phyloP scores from a whole-genome alignment of 441 rosid genomes.

The Gossypium davidsonii region DNA sequence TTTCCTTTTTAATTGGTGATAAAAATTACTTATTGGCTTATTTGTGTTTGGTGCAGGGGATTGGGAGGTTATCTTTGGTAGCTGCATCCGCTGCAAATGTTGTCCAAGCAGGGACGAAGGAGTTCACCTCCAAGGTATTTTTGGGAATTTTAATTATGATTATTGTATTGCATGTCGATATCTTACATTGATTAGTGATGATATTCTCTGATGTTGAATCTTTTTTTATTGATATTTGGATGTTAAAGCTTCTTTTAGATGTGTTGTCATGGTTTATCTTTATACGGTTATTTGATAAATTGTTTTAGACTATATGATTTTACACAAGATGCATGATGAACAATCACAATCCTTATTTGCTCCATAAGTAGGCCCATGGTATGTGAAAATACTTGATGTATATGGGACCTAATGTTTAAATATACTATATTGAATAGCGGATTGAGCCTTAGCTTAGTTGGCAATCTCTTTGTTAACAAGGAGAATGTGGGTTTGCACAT shows the following conservation, averaged over 20 bases:
- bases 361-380: background rate
- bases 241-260: background rate
- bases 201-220: background rate
- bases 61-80: conserved; percentile 75
- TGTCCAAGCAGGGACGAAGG: conserved; percentile 79
- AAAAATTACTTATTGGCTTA: conserved; percentile 4
- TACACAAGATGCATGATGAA: background rate
- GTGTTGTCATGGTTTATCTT: background rate
- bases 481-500: no score
- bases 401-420: background rate
- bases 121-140: conserved; percentile 64
- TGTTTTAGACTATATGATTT: background rate
- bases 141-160: background rate
- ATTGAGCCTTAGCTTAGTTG: no score
- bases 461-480: no score
- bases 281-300: background rate
- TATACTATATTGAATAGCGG: background rate
- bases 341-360: background rate
- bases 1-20: background rate
- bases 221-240: background rate
- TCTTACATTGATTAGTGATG: background rate
- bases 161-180: background rate
- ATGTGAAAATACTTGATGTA: background rate
- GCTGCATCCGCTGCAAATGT: conserved; percentile 81
- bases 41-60: conserved; percentile 40